Percentiles rank a stretch among this genome's conserved stretches.
Evolutionary conservation across 2,329 filamentous ascomycete species (phyloP).

Genomic region (Curvularia spicifera): DNA sequence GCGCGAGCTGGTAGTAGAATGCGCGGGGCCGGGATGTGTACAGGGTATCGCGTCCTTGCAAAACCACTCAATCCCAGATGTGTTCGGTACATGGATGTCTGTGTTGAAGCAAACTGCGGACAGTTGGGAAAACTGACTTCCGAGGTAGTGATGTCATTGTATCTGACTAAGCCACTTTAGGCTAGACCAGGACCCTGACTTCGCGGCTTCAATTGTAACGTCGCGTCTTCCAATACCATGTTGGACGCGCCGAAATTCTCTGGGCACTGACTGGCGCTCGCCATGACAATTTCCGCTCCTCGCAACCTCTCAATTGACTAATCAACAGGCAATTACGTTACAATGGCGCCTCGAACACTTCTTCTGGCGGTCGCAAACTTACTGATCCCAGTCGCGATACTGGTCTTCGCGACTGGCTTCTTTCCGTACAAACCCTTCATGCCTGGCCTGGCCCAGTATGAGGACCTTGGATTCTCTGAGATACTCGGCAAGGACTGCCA

Average conservation of each 20-base stretch:
- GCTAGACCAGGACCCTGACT: slow-evolving; percentile 40
- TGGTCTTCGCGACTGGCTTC: slow-evolving; percentile 85
- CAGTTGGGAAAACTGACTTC: slow-evolving; percentile 13
- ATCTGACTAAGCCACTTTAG: slow-evolving; percentile 23
- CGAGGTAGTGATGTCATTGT: slow-evolving; percentile 47
- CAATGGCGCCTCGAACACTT: slow-evolving; percentile 37
- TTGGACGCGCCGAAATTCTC: slow-evolving; percentile 19
- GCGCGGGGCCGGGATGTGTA: neutral
- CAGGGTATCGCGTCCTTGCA: neutral
- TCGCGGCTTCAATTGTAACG: slow-evolving; percentile 22
- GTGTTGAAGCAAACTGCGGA: slow-evolving; percentile 11
- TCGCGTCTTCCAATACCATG: slow-evolving; percentile 34
- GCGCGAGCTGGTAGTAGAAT: slow-evolving; percentile 2
- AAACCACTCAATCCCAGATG: slow-evolving; percentile 22
- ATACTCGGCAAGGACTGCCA: slow-evolving; percentile 39
- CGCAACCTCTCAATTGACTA: slow-evolving; percentile 4
- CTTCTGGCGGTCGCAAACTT: slow-evolving; percentile 73
- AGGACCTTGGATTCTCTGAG: slow-evolving; percentile 59
- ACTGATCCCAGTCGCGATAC: slow-evolving; percentile 71
- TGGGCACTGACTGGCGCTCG: slow-evolving; percentile 19
- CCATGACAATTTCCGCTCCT: slow-evolving; percentile 5
- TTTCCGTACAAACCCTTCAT: slow-evolving; percentile 97
- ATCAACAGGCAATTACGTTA: slow-evolving; percentile 6
- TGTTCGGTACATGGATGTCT: slow-evolving; percentile 23
- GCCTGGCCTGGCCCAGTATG: slow-evolving; percentile 77